phyloP scores from a whole-genome alignment of 257 asterid genomes.

The Orobanche coerulescens region DNA sequence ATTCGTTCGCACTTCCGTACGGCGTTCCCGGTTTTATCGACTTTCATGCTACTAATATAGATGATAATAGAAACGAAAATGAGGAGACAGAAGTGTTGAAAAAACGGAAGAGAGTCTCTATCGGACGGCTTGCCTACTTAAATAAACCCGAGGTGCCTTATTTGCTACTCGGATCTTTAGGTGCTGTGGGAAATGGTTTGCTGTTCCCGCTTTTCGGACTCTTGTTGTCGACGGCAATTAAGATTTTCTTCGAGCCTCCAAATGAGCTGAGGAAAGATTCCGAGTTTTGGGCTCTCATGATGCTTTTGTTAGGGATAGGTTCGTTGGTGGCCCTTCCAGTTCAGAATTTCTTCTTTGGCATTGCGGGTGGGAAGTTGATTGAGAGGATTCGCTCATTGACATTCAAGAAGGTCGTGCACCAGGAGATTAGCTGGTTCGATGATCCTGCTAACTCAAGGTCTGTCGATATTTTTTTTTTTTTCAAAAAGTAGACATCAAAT shows the following conservation, averaged over 20 bases:
- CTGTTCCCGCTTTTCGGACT: slow-evolving; percentile 69
- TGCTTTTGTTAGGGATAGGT: slow-evolving; percentile 33
- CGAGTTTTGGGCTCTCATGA: slow-evolving; percentile 53
- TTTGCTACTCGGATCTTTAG: slow-evolving; percentile 53
- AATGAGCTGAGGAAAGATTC: slow-evolving; percentile 37
- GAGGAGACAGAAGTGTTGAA: slow-evolving; percentile 19
- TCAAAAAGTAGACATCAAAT: too few species aligned
- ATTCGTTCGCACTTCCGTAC: slow-evolving; percentile 33
- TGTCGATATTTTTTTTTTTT: neutral
- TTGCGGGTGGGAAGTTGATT: slow-evolving; percentile 73
- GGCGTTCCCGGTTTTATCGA: slow-evolving; percentile 35
- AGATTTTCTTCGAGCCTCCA: slow-evolving; percentile 56
- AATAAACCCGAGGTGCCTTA: slow-evolving; percentile 59
- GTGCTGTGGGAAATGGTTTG: slow-evolving; percentile 50
- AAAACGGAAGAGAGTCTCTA: slow-evolving; percentile 34
- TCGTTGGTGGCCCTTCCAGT: slow-evolving; percentile 38
- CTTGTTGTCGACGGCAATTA: slow-evolving; percentile 52
- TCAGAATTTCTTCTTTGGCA: slow-evolving; percentile 64
- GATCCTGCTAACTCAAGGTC: slow-evolving; percentile 87
- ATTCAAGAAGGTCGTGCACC: slow-evolving; percentile 66
- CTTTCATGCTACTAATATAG: slow-evolving; percentile 20
- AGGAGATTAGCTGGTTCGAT: slow-evolving; percentile 86
- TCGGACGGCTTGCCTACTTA: slow-evolving; percentile 41
- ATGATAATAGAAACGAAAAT: neutral
- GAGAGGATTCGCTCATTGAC: slow-evolving; percentile 59